Conservation (phyloP, 208 protist genomes). For the Blastocrithidia nonstop region DNA sequence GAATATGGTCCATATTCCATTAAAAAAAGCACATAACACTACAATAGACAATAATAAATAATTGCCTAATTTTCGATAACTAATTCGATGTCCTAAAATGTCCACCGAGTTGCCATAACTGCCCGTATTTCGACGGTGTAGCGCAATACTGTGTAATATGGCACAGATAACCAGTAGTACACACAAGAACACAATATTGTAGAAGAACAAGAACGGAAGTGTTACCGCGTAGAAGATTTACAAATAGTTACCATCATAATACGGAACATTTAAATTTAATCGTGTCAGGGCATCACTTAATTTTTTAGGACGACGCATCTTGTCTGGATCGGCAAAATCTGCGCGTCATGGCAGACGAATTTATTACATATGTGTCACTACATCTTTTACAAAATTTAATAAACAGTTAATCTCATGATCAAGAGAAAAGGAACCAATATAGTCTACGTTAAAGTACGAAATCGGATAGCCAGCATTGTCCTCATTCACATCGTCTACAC, state of each 20-base stretch:
- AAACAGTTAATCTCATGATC: slow-evolving; percentile 12
- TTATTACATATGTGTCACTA: slow-evolving; percentile 17
- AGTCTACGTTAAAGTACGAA: slow-evolving; percentile 25
- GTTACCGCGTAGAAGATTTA: slow-evolving; percentile 39
- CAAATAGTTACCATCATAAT: slow-evolving; percentile 68
- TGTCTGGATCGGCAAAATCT: slow-evolving; percentile 40
- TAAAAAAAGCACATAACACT: slow-evolving; percentile 26
- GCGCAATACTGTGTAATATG: slow-evolving; percentile 20
- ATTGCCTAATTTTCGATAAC: slow-evolving; percentile 30
- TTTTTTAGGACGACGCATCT: slow-evolving; percentile 31
- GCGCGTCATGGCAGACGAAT: slow-evolving; percentile 53
- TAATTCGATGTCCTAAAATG: slow-evolving; percentile 16
- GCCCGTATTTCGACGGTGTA: slow-evolving; percentile 10
- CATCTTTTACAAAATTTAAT: background rate
- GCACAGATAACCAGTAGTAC: slow-evolving; percentile 15
- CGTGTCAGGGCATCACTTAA: slow-evolving; percentile 22
- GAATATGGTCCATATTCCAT: slow-evolving; percentile 24
- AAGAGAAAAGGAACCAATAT: slow-evolving; percentile 5
- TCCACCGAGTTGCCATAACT: slow-evolving; percentile 10
- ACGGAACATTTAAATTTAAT: slow-evolving; percentile 73
- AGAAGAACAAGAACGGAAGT: slow-evolving; percentile 43
- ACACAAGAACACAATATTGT: slow-evolving; percentile 39
- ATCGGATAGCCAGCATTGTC: slow-evolving; percentile 2
- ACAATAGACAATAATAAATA: slow-evolving; percentile 12
- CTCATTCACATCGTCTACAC: too few relatives aligned